Evolutionary conservation across 75 land plant genomes (phyloP).

Genomic region (Adiantum capillusveneris): DNA sequence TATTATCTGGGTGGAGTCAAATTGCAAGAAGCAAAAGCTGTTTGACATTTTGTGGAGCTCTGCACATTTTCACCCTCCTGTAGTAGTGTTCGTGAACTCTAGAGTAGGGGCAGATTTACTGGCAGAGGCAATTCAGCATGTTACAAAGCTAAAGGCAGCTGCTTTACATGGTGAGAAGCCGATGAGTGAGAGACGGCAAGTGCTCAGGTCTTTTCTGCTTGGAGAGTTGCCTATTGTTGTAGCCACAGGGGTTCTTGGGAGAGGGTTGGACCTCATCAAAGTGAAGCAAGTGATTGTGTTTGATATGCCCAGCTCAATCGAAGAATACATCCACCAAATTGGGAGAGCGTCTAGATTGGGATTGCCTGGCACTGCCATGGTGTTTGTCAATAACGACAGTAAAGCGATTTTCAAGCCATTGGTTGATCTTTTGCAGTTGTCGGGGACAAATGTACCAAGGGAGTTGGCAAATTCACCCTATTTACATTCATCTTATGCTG

Average conservation of each 20-base stretch:
- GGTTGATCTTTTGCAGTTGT: slow-evolving; percentile 37
- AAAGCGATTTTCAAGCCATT: slow-evolving; percentile 59
- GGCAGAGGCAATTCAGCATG: slow-evolving; percentile 55
- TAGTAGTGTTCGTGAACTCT: slow-evolving; percentile 75
- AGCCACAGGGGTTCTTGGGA: slow-evolving; percentile 79
- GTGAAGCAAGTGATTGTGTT: slow-evolving; percentile 79
- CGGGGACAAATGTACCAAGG: slow-evolving; percentile 58
- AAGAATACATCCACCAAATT: slow-evolving; percentile 82
- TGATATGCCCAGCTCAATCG: slow-evolving; percentile 79
- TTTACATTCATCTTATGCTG: slow-evolving; percentile 24
- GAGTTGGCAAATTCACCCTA: slow-evolving; percentile 62
- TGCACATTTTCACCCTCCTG: slow-evolving; percentile 74
- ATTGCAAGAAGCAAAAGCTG: slow-evolving; percentile 76
- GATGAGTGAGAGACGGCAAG: slow-evolving; percentile 80
- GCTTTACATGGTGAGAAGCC: slow-evolving; percentile 84
- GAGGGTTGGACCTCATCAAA: slow-evolving; percentile 63
- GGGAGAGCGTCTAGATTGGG: slow-evolving; percentile 90
- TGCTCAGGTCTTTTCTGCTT: slow-evolving; percentile 45
- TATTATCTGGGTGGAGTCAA: slow-evolving; percentile 81
- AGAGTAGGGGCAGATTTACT: slow-evolving; percentile 78
- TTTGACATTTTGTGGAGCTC: slow-evolving; percentile 70
- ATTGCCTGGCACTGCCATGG: slow-evolving; percentile 63
- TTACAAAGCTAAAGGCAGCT: slow-evolving; percentile 50
- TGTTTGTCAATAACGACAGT: slow-evolving; percentile 77
- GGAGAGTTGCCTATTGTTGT: slow-evolving; percentile 71